Base-by-base conservation (phyloP, 768 basidiomycete species). In the Boletus subcaerulescens region DNA sequence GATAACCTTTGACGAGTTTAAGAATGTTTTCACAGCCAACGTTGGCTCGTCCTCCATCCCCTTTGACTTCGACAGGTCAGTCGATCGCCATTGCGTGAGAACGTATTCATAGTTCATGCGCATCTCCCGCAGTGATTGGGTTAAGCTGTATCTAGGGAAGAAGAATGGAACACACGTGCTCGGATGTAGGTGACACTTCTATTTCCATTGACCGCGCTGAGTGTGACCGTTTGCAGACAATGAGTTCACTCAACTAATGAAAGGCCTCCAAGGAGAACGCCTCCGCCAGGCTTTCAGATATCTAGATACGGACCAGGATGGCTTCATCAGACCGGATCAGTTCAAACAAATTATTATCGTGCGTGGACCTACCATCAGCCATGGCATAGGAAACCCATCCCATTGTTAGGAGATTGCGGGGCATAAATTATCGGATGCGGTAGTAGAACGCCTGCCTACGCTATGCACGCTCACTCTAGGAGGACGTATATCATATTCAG, bases 171-270 rank as follows among this genome's bases (percentile, higher is more conserved):
- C 85, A 38, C 93, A 94, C 68, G 93, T 95, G 55, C 78, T 97
- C 52, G 93, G 93, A 74, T 97, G 94, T 93, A 64, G 65, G 89
- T 78, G 7, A 41, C 20, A 24, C 45, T 57, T 32, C 3, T 8
- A 42, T 26, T 31, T 22, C 45, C 11, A 20, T 53, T 45, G 42
- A 18, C 24, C 40, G 13, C 29, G 14, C 54, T 68, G 48, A 65
- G 40, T 42, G 39, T 35, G 39, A 22, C 17, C 5, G 38, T 58
- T 48, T 44, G 10, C 62, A 93, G 90, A 95, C 75, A 90, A 90
- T 69, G 95, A 98, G 73, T 98, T 98, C 74, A 97, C 94, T 31
- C 95, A 98, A 74, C 76, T 98, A 56, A 97, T 99, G 93, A 98
- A 98, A 73, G 96, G 94, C 41, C 81, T 98, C 52, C 97, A 98